These are phyloP conservation scores for Ambrosia trifida DNA, from an alignment of 129 eudicot genomes.

Conservation along the genomic window DNA sequence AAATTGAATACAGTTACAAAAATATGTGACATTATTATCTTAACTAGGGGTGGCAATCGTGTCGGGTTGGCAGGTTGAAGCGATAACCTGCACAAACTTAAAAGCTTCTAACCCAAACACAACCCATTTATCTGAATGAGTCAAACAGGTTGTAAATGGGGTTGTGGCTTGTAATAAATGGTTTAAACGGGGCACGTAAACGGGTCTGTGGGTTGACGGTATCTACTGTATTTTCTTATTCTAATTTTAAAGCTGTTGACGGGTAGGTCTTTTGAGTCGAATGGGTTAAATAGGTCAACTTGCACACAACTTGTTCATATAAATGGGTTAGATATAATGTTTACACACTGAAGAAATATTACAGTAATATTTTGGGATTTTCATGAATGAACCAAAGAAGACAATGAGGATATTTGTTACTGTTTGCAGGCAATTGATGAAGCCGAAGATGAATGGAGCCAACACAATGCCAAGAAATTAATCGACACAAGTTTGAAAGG, in stretches of 20 bases:
- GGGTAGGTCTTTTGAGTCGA: neutral
- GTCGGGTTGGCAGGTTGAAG: too few species aligned
- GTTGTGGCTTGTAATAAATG: too few species aligned
- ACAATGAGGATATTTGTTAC: neutral
- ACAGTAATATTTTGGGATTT: neutral
- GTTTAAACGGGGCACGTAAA: too few species aligned
- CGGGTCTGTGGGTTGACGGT: too few species aligned
- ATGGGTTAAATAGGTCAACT: neutral
- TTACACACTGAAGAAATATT: neutral
- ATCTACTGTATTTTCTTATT: too few species aligned
- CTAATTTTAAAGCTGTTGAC: neutral
- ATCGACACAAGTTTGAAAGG: slow-evolving; percentile 93
- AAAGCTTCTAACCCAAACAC: too few species aligned
- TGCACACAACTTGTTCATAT: neutral
- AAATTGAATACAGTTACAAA: neutral
- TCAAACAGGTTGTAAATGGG: too few species aligned
- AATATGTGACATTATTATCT: neutral
- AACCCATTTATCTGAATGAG: too few species aligned
- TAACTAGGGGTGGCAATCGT: too few species aligned
- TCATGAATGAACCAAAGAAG: neutral
- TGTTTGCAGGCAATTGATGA: slow-evolving; percentile 87
- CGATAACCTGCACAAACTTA: too few species aligned
- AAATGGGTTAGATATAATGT: neutral
- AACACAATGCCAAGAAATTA: slow-evolving; percentile 84
- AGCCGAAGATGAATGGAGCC: slow-evolving; percentile 97